Base-by-base conservation (phyloP, 345 rosid genomes). In the Anastatica hierochuntica region DNA sequence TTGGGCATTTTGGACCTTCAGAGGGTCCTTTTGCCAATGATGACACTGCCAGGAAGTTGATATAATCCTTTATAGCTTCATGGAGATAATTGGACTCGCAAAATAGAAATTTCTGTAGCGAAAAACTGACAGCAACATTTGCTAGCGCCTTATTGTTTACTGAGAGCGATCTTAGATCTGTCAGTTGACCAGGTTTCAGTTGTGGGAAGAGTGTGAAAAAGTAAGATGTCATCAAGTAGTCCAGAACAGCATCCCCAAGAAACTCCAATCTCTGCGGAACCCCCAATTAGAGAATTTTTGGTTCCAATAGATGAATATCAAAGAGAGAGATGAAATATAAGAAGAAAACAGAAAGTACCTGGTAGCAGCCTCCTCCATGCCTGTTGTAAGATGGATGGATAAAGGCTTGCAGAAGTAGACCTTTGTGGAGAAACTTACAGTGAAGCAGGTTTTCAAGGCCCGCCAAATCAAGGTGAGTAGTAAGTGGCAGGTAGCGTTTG, bases 181-280 rank as follows among this genome's bases (percentile, higher is more conserved):
- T 90, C 74, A 90, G 70, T 66, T 78, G 90, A 56, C 96, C 97
- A 56, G 97, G 97, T 68, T 79, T 90, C 75, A 90, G 56, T 58
- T 80, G 73, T 26, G 97, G 95, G 70, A 79, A 90, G 40, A 49
- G 78, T 3, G 97, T 74, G 71, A 74, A 90, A 14, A 83, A 77
- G 75, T 79, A 86, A 41, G 96, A 90, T 10, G 90, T 82, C 59
- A 90, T 84, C 66, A 86, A 74, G 72, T 83, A 90, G 76, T 90
- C 97, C 82, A 86, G 72, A 62, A 84, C 81, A 59, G 97, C 96
- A 64, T 90, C 97, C 72, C 97, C 97, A 48, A 90, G 90, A 77
- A 90, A 90, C 82, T 90, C 97, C 73, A 90, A 67, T 75, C 97
- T 80, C 97, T 90, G 83, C 30, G n/a, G 2, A 27, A 59, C 30